Percentiles rank a stretch among this genome's conserved stretches.
Evolutionary conservation across 2,329 filamentous ascomycete species (phyloP).

Genomic region (Ceratocystiopsis sp.): DNA sequence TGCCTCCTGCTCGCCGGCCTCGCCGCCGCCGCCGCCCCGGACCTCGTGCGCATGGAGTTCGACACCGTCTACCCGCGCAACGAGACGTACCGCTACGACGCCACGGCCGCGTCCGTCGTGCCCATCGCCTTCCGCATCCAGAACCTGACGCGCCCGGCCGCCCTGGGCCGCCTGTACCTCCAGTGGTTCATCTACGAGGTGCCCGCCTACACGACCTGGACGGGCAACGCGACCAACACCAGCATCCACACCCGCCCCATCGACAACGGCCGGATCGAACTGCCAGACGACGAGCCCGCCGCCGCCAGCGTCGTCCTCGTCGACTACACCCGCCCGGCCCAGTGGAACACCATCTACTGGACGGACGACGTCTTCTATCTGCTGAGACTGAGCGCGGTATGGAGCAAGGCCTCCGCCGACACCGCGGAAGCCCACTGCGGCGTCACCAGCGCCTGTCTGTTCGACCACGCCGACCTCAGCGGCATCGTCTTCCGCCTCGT

Average conservation of each 20-base stretch:
- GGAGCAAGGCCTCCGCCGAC: neutral
- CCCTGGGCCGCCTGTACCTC: neutral
- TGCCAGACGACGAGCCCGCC: neutral
- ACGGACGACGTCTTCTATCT: neutral
- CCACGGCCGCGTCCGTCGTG: neutral
- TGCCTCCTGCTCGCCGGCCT: neutral
- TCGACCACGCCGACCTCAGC: neutral
- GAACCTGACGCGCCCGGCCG: neutral
- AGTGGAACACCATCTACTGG: neutral
- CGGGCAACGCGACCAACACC: neutral
- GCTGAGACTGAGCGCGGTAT: neutral
- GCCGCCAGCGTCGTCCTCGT: neutral
- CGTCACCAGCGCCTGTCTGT: too few species aligned
- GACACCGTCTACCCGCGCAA: conserved; percentile 8
- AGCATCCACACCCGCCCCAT: too few species aligned
- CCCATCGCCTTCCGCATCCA: conserved; percentile 4
- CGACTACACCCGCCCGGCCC: conserved; percentile 3
- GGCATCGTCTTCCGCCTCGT: conserved; percentile 1
- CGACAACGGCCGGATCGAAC: neutral
- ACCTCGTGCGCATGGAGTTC: neutral
- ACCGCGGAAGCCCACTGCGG: too few species aligned
- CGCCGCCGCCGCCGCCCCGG: neutral
- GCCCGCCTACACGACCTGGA: too few species aligned
- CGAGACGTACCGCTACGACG: conserved; percentile 5
- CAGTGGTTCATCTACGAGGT: conserved; percentile 1